Evolutionary conservation across 345 rosid species (phyloP), one percentile per base, ranked within the genome.

Genomic region (Citrus inodora): DNA sequence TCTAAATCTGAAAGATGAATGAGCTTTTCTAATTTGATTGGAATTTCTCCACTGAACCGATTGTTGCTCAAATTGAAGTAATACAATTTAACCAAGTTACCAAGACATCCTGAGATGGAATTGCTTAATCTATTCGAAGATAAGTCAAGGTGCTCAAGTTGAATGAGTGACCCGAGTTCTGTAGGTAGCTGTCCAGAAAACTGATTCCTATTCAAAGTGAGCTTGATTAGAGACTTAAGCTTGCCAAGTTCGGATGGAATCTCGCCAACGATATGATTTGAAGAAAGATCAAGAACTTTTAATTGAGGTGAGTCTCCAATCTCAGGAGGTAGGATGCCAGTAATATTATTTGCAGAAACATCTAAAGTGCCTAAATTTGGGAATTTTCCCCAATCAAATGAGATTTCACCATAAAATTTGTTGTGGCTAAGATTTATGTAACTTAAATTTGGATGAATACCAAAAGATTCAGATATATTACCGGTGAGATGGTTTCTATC

Each of bases 161-260:
- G 35, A 4, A 28, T 37, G 28, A 67, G 71, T 21, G 25, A 21
- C 17, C 19, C 30, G 0, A 37, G 19, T 10, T 67, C 30, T 9
- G 4, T 8, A 9, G 71, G 21, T 21, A 37, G 5, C 10, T 19
- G 7, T 19, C 53, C 37, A 13, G 22, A 28, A 32, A 64, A 3
- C 6, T 28, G 22, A 30, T 80, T 83, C 7, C 25, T 2, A 0
- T 67, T 56, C 62, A 83, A 75, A 53, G 51, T 64, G 25, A 84
- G 74, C 53, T 70, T 48, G 66, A 37, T 33, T 11, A 84, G 78
- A 17, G 71, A 72, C n/a, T 8, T 62, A 32, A 81, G 60, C 62
- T 65, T 78, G 14, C 80, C 80, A 37, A 84, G 53, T 61, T 61
- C 33, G 4, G 6, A 4, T 51, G 84, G 84, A 65, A 85, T 80